phyloP scores from a whole-genome alignment of 306 rosid genomes.

The Rubus parviflorus region DNA sequence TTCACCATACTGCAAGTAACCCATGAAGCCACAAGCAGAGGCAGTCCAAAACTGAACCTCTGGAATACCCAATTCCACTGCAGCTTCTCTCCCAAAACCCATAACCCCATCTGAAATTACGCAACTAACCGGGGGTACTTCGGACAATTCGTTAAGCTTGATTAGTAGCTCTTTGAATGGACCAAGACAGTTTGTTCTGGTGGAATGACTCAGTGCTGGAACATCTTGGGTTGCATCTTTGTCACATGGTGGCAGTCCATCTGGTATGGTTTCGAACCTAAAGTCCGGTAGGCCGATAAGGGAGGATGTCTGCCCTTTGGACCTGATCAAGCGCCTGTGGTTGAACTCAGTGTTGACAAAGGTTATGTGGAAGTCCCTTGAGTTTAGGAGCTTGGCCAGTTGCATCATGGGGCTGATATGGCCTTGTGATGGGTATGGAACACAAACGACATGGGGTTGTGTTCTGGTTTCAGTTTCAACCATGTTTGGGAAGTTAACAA shows the following conservation, averaged over 20 bases:
- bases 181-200: slow-evolving; percentile 5
- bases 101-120: slow-evolving; percentile 23
- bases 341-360: slow-evolving; percentile 23
- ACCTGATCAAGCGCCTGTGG: slow-evolving; percentile 5
- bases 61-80: slow-evolving; percentile 24
- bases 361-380: slow-evolving; percentile 18
- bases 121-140: slow-evolving; percentile 23
- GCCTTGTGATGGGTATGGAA: slow-evolving; percentile 2
- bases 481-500: not conserved
- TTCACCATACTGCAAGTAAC: slow-evolving; percentile 15
- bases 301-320: slow-evolving; percentile 1
- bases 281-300: slow-evolving; percentile 13
- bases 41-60: slow-evolving; percentile 35
- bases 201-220: slow-evolving; percentile 5
- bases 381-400: slow-evolving; percentile 6
- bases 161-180: slow-evolving; percentile 23
- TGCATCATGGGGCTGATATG: not conserved
- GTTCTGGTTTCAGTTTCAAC: not conserved
- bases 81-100: slow-evolving; percentile 27
- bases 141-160: slow-evolving; percentile 11
- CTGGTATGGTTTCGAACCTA: slow-evolving; percentile 25
- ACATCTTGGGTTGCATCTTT: slow-evolving; percentile 27
- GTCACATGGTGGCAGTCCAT: slow-evolving; percentile 18
- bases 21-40: slow-evolving; percentile 38
- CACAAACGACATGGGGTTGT: not conserved